These are phyloP conservation scores for Colletotrichum noveboracense DNA, from an alignment of 2,329 filamentous ascomycete species.

Conservation along the genomic window DNA sequence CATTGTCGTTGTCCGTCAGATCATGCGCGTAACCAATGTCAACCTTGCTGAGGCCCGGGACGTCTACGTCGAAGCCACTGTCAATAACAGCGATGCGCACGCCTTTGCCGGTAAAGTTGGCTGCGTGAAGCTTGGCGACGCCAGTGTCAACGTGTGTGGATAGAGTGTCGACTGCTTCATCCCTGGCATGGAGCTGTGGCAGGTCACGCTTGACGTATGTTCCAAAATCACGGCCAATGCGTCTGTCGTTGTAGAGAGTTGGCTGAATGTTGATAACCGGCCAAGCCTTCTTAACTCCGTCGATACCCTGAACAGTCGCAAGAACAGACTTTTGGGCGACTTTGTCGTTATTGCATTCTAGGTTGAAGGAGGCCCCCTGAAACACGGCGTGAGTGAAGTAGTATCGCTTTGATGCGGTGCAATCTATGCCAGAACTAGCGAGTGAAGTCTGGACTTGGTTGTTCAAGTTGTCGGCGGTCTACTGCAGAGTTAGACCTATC, in stretches of 20 bases:
- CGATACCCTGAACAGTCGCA: neutral
- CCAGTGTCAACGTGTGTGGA: slow-evolving; percentile 30
- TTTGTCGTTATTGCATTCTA: neutral
- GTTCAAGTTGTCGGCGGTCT: neutral
- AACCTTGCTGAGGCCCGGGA: neutral
- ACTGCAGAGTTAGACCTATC: neutral
- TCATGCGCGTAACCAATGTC: neutral
- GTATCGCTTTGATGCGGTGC: neutral
- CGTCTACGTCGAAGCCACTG: neutral
- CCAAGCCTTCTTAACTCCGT: slow-evolving; percentile 6
- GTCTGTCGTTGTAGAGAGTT: neutral
- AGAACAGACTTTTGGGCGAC: neutral
- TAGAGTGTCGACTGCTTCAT: neutral
- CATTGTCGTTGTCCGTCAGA: neutral
- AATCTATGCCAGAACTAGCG: neutral
- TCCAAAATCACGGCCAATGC: neutral
- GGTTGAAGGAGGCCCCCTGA: neutral
- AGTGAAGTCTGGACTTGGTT: neutral
- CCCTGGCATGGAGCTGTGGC: neutral
- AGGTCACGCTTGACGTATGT: neutral
- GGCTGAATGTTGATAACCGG: neutral
- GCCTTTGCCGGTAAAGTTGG: neutral
- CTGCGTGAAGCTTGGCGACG: neutral
- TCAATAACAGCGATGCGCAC: slow-evolving; percentile 4
- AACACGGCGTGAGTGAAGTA: neutral